Base-by-base conservation (phyloP, 1,284 basidiomycete species). In the Fomitopsis betulina region DNA sequence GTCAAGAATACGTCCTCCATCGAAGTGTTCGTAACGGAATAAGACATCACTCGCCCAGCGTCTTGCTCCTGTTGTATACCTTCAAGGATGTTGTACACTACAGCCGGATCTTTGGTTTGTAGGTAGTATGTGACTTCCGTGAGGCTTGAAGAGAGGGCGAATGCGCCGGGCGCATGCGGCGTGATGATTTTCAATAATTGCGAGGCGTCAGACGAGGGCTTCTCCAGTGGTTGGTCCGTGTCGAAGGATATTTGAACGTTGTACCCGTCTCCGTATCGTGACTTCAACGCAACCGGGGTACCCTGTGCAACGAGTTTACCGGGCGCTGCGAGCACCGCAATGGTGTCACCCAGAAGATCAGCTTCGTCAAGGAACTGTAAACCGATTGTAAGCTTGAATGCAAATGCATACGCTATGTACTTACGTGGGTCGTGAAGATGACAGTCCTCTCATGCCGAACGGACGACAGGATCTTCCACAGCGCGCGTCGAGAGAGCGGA, bases 1-100 rank as follows among this genome's bases (percentile, higher is more conserved):
- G 81, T 78, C 9, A 93, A 75, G 73, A 93, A 93, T 42, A 93
- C 87, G 57, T 91, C 87, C 66, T 93, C 91, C 54, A 93, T 87
- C 5, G 88, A 85, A 1, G 89, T 86, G 2, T 86, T 85, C 23
- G 86, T 72, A 6, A 92, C 77, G 53, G 91, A 86, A 65, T 89
- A 91, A 0, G 79, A 80, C 0, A 65, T 62, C 21, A 90, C 74
- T 7, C 68, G 62, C 30, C 77, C 73, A 1, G 63, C 56, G 2
- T 53, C 63, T 58, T 73, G 76, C 23, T 80, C 73, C 2, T 70
- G 60, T 38, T 88, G 83, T 0, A 92, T 70, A 0, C 81, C 59
- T 35, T 79, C 74, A n/a, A 92, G 76, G 4, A 89, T 80, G 35
- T 74, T 69, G 42, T 83, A 79, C 0, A 91, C 84, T 1, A 73